These are phyloP conservation scores for Globisporangium spiculum DNA, from an alignment of 352 stramenopile genomes.

Conservation along the genomic window DNA sequence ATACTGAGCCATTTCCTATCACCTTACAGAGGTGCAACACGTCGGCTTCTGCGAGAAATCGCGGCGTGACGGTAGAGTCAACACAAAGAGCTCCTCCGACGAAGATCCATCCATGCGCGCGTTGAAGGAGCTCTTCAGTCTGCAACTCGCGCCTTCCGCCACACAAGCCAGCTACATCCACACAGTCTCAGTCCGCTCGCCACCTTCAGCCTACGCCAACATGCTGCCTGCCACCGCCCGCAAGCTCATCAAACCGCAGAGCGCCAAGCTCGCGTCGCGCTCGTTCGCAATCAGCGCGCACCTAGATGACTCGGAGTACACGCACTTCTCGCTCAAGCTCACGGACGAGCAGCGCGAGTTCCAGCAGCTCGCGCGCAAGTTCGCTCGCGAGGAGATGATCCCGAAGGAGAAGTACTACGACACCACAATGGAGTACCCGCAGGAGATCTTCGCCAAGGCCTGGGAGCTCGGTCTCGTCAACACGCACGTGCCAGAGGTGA, in stretches of 20 bases:
- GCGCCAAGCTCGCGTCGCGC: slow-evolving; percentile 20
- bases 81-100: background rate
- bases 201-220: background rate
- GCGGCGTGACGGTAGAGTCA: slow-evolving; percentile 4
- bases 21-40: background rate
- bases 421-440: slow-evolving; percentile 81
- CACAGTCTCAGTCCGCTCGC: background rate
- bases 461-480: slow-evolving; percentile 89
- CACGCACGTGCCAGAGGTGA: slow-evolving; percentile 71
- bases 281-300: slow-evolving; percentile 39
- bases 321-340: slow-evolving; percentile 73
- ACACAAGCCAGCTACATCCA: background rate
- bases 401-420: slow-evolving; percentile 83
- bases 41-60: slow-evolving; percentile 9
- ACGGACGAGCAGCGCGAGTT: slow-evolving; percentile 88
- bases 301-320: slow-evolving; percentile 51
- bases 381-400: slow-evolving; percentile 90
- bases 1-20: background rate
- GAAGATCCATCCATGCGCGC: background rate
- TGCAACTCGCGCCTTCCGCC: slow-evolving; percentile 1
- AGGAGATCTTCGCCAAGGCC: slow-evolving; percentile 87
- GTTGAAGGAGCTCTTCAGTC: slow-evolving; percentile 8
- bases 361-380: slow-evolving; percentile 83
- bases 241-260: slow-evolving; percentile 13
- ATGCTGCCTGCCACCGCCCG: slow-evolving; percentile 25